Conservation (phyloP, 306 rosid species). For the cucumber (Cucumis sativus) region Cucumber_9930_V3 NC_026657.2:20611501-20612000, state of each 20-base stretch:
- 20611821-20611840: not conserved
- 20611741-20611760: not conserved
- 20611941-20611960: conserved; percentile 6
- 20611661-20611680: too few species aligned
- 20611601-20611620: too few species aligned
- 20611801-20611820: not conserved
- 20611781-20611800: not conserved
- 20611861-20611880: not conserved
- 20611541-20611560: too few species aligned
- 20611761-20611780: not conserved
- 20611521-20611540: too few species aligned
- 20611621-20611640: too few species aligned
- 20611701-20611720: too few species aligned
- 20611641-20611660: too few species aligned
- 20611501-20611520: too few species aligned
- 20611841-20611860: not conserved
- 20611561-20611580: too few species aligned
- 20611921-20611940: conserved; percentile 8
- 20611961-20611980: conserved; percentile 77
- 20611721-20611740: not conserved
- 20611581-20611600: too few species aligned
- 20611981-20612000: conserved; percentile 68
- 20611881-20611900: not conserved
- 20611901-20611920: not conserved
- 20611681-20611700: too few species aligned